A percentile compares a stretch with the other conserved stretches of the same genome.
Evolutionary conservation across 2,329 filamentous ascomycete species (phyloP).

Genomic region (Fusarium pseudonygamai): DNA sequence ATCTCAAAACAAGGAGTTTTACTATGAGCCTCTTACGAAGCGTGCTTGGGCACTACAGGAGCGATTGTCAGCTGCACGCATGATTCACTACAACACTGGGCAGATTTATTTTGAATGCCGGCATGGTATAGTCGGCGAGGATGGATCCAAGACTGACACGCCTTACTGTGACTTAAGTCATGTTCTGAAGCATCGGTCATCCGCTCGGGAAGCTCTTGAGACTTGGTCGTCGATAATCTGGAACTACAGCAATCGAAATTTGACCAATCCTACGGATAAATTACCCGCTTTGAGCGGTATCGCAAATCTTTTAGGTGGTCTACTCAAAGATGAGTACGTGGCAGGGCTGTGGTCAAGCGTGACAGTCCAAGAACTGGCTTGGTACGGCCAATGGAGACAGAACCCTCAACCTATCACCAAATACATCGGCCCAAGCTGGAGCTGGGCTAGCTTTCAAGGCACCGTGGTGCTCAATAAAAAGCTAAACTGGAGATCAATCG

Average conservation of each 20-base stretch:
- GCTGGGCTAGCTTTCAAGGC: too few species aligned
- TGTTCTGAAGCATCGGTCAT: rapidly evolving
- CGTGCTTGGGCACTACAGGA: neutral
- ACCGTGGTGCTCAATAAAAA: too few species aligned
- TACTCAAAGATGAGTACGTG: neutral
- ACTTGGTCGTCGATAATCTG: rapidly evolving
- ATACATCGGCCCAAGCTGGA: too few species aligned
- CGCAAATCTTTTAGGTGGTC: rapidly evolving
- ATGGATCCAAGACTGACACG: rapidly evolving
- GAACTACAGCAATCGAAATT: rapidly evolving
- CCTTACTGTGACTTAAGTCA: rapidly evolving
- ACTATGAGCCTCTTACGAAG: rapidly evolving
- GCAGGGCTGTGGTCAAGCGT: neutral
- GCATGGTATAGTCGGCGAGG: rapidly evolving
- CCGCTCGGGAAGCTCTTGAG: rapidly evolving
- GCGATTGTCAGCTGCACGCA: rapidly evolving
- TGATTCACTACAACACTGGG: rapidly evolving
- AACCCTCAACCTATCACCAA: too few species aligned
- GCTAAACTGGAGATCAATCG: too few species aligned
- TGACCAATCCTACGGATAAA: rapidly evolving
- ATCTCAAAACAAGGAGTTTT: rapidly evolving
- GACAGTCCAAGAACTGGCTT: too few species aligned
- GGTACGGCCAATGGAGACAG: too few species aligned
- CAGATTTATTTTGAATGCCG: neutral
- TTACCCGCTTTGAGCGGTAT: rapidly evolving